Evolutionary conservation across 139 green algal species (phyloP).

Genomic region (Tetradesmus obliquus): DNA sequence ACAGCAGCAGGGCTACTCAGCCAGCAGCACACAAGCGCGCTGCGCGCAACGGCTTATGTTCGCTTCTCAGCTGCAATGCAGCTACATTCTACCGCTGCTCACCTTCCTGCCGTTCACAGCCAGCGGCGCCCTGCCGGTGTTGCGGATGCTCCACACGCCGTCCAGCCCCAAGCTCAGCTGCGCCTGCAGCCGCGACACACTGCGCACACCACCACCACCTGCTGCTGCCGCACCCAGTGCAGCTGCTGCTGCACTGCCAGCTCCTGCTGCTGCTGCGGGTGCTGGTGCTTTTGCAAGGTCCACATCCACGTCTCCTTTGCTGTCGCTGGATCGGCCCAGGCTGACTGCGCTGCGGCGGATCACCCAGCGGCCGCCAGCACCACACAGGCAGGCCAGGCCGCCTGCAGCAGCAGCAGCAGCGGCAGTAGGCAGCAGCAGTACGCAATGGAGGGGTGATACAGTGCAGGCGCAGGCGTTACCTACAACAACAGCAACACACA

Average conservation of each 20-base stretch:
- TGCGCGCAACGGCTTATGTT: too few relatives aligned
- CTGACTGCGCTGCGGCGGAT: constrained; percentile 51
- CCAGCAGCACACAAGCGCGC: too few relatives aligned
- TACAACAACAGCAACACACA: neutral
- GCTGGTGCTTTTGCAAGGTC: constrained; percentile 51
- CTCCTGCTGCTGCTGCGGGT: neutral
- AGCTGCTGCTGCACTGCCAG: neutral
- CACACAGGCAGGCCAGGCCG: constrained; percentile 58
- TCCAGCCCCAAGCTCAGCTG: constrained; percentile 34
- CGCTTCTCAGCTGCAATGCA: neutral
- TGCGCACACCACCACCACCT: neutral
- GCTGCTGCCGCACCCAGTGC: neutral
- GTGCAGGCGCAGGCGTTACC: neutral
- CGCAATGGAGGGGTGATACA: neutral
- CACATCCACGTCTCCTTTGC: constrained; percentile 63
- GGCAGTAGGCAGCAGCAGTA: neutral
- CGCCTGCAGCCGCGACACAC: constrained; percentile 64
- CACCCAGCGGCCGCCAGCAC: constrained; percentile 46
- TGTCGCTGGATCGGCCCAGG: constrained; percentile 52
- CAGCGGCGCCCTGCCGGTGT: constrained; percentile 42
- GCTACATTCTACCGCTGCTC: neutral
- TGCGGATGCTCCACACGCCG: constrained; percentile 16
- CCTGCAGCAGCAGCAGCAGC: constrained; percentile 6
- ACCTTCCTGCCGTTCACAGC: constrained; percentile 55
- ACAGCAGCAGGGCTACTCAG: too few relatives aligned